These are phyloP conservation scores for Lithohypha guttulata DNA, from an alignment of 2,329 filamentous ascomycete species.

Conservation along the genomic window DNA sequence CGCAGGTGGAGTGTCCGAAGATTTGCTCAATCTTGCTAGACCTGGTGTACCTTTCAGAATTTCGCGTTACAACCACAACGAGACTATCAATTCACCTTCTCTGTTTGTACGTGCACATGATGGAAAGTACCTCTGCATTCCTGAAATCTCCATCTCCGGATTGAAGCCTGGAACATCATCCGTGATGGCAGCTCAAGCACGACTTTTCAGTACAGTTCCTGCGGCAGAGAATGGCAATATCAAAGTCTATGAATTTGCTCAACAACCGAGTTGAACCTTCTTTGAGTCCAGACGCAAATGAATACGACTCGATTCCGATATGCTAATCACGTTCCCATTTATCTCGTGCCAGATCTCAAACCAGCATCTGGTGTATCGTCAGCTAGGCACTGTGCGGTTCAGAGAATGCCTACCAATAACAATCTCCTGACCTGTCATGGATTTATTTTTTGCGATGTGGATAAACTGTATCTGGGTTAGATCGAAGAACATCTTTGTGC, in stretches of 20 bases:
- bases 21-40: constrained; percentile 13
- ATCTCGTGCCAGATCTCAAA: constrained; percentile 10
- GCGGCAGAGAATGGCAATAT: no score
- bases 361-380: constrained; percentile 18
- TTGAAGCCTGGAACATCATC: constrained; percentile 10
- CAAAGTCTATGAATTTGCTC: constrained; percentile 14
- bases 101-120: constrained; percentile 26
- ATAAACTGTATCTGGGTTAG: no score
- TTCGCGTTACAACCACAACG: constrained; percentile 20
- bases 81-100: constrained; percentile 28
- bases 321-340: no score
- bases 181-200: constrained; percentile 13
- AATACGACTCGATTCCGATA: no score
- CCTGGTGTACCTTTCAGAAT: constrained; percentile 30
- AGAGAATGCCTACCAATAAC: constrained; percentile 30
- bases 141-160: constrained; percentile 14
- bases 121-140: constrained; percentile 10
- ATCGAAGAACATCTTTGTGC: no score
- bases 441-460: constrained; percentile 33
- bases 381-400: background rate
- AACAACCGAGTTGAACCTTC: no score
- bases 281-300: no score
- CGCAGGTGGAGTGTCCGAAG: constrained; percentile 8
- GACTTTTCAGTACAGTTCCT: constrained; percentile 10
- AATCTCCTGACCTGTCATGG: constrained; percentile 37